Evolutionary conservation across 1,284 basidiomycete genomes (phyloP), one percentile per base, ranked within the genome.

Genomic region (Jaminaea rosea): DNA sequence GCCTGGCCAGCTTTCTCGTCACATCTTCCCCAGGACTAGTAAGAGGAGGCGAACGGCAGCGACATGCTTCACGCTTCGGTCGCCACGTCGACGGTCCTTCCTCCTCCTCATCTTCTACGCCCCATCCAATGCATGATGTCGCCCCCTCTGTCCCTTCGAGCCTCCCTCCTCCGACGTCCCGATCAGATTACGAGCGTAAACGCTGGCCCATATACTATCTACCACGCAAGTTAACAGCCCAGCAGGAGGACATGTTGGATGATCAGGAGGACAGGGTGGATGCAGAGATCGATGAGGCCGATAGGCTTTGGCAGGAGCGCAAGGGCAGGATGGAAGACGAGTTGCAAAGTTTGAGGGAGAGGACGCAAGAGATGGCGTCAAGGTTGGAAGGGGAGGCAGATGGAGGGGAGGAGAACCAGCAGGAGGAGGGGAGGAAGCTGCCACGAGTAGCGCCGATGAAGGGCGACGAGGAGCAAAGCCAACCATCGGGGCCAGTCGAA

Each of bases 211-310:
- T 42, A 3, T 42, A 42, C 19, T 42, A 21, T 24, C 39, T 42
- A 2, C 39, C 39, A 4, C 39, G 19, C 39, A 42, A 42, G 39
- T 23, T 42, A n/a, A 42, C 39, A 11, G 19, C 24, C 6, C 19
- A 42, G 39, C 39, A 42, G 24, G 39, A 42, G 11, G 39, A 42
- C 19, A 17, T 23, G 11, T 23, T 69, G 67, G 44, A 60, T 59
- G 29, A 70, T 21, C 29, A 55, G 52, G 23, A 53, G 34, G 23
- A 36, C 21, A 36, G 44, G 10, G 26, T 53, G 28, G 26, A 23
- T 13, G 26, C 26, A 11, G 26, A 17, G n/a, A 26, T 26, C 15
- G 26, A 47, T n/a, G 44, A 45, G 44, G 44, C 27, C 9, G 46
- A 23, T 10, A 21, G 21, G 46, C 27, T 23, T 29, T 52, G 27